Percentiles rank a stretch among this genome's conserved stretches.
phyloP scores from a whole-genome alignment of 2,329 filamentous ascomycete genomes.

The Exophiala dermatitidis region DNA sequence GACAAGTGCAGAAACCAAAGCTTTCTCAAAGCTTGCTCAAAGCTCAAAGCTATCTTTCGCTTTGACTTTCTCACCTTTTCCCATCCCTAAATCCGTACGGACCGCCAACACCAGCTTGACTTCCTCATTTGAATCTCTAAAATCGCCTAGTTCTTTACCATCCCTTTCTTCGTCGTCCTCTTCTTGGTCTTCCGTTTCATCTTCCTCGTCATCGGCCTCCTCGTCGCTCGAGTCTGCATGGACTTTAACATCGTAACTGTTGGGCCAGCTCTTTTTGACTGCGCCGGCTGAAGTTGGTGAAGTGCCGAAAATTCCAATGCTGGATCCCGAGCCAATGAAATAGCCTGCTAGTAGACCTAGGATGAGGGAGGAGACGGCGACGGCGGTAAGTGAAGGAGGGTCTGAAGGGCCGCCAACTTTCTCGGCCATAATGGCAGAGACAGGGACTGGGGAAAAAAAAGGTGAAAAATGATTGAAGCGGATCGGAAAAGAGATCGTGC shows the following conservation, averaged over 20 bases:
- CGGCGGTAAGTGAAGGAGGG: slow-evolving; percentile 22
- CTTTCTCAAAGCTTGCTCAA: not conserved
- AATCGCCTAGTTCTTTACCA: slow-evolving; percentile 41
- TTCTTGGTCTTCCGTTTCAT: slow-evolving; percentile 43
- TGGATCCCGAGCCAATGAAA: slow-evolving; percentile 57
- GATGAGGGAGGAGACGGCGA: slow-evolving; percentile 25
- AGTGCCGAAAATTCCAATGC: slow-evolving; percentile 61
- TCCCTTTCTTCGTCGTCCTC: slow-evolving; percentile 53
- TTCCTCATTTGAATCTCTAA: slow-evolving; percentile 60
- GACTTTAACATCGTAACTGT: slow-evolving; percentile 48
- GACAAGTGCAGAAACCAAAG: too few species aligned
- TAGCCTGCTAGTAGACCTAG: slow-evolving; percentile 70
- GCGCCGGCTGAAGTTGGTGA: slow-evolving; percentile 21
- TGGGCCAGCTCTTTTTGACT: slow-evolving; percentile 43
- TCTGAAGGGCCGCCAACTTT: slow-evolving; percentile 6
- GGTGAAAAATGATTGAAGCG: too few species aligned
- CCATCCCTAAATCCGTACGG: slow-evolving; percentile 92
- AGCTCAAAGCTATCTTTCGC: not conserved
- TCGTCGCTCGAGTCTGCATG: slow-evolving; percentile 39
- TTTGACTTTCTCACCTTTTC: slow-evolving; percentile 61
- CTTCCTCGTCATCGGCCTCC: slow-evolving; percentile 29
- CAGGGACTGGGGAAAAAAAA: too few species aligned
- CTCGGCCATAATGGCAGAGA: slow-evolving; percentile 17
- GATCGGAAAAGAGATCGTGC: too few species aligned
- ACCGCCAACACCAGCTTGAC: slow-evolving; percentile 93